Base-by-base conservation (phyloP, 768 basidiomycete species). In the Lentinula sp. region DNA sequence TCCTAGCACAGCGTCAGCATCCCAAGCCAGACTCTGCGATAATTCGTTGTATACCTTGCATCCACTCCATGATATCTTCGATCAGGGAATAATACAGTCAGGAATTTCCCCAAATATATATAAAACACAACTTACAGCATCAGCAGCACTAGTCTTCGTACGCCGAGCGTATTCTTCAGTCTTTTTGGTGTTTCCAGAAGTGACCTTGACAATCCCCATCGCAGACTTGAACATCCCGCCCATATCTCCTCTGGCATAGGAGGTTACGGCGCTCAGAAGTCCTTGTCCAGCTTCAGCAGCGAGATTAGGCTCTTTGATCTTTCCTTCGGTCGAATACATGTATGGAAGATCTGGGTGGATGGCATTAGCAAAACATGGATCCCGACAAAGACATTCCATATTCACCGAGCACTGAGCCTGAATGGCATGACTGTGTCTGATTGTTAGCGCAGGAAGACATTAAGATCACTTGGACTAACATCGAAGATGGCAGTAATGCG, bases 281-380 rank as follows among this genome's bases (percentile, higher is more conserved):
- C 92, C 93, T 69, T 91, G 85, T 0, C 94, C 95, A 4, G 95
- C 95, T 69, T 92, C 94, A 8, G 87, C 82, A 10, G 87, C 86
- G 15, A 94, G 75, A 69, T 97, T 95, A 37, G 95, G 94, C 70
- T 97, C 94, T 72, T 98, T 97, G 70, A 98, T 75, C 69, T 92
- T 94, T 53, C 95, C 95, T 75, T 98, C 93, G 6, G 94, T 96
- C 21, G 93, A 93, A 74, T 98, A 98, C 86, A 84, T 78, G 71
- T 87, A 90, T 2, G 86, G 86, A 31, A 89, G 77, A 70, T 90
- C 86, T 88, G 54, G 21, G 31, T 16, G 56, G 28, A 2, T 4
- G 55, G 18, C n/a, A 18, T 31, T 42, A 15, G 42, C 28, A 52
- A 61, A 15, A 28, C 34, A 58, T 61, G 37, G 32, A 40, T 31